Evolutionary conservation across 2,329 filamentous ascomycete species (phyloP), one percentile per base, ranked within the genome.

Genomic region (Metarhizium humberi): DNA sequence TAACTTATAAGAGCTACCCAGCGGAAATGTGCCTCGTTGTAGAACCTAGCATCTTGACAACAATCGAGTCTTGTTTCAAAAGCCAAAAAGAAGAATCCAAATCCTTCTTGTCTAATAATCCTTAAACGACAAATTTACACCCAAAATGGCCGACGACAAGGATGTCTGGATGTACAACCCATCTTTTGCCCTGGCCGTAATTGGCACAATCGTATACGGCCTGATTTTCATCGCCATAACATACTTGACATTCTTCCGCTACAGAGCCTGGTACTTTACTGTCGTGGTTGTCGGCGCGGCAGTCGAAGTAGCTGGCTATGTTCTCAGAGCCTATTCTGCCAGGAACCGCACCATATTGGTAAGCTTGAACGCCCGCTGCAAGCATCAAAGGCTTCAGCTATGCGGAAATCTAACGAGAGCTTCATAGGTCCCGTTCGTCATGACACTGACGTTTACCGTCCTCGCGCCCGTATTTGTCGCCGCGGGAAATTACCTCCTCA

Each of bases 401-500:
- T 25, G 25, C 25, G 25, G 25, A 25, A 25, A 25, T 25, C 25
- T 25, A 25, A 25, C 25, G 25, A 25, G 25, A 25, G 2, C 34
- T 8, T 61, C 64, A 46, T 10, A 46, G 43, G 43, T 46, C 1
- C 63, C 73, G 1, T 77, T 74, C 53, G 68, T 75, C 5, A 59
- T 68, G 43, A 72, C 69, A 1, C 59, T 69, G 4, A 71, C 69
- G 0, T 66, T 75, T 25, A 73, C 77, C n/a, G 72, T 78, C 13
- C 67, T 80, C 45, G 74, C 76, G 0, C 77, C 77, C 0, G 68
- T 78, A 46, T 71, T 79, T 52, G 63, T 78, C 51, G 75, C 75
- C 16, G 77, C 77, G 0, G 75, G 74, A 2, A 74, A 78, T 55
- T 80, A 80, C 62, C 69, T 79, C 53, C 70, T 79, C 49, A 72